Conservation (phyloP, 1,284 basidiomycete species). For the Leccinum ponderosum region DNA sequence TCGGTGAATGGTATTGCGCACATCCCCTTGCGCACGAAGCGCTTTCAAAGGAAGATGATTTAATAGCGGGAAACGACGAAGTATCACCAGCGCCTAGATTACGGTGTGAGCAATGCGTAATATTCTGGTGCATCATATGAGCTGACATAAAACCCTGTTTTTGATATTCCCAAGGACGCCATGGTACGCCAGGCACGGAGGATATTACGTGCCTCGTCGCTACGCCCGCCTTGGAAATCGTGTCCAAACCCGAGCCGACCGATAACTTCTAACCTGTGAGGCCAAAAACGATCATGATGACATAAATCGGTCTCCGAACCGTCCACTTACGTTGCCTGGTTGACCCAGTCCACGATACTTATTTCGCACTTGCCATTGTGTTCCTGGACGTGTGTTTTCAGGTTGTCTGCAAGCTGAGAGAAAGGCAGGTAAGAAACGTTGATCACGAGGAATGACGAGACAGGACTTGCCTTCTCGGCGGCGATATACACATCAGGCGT, state of each 20-base stretch:
- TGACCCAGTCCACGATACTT: constrained; percentile 9
- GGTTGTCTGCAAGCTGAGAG: constrained; percentile 6
- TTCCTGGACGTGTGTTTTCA: constrained; percentile 1
- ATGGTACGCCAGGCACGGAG: constrained; percentile 6
- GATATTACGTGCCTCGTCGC: neutral
- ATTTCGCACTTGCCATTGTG: constrained; percentile 5
- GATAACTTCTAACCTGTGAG: constrained; percentile 3
- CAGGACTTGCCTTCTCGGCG: constrained; percentile 3
- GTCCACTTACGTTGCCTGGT: constrained; percentile 8
- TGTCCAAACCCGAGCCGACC: constrained; percentile 11
- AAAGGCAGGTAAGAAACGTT: neutral
- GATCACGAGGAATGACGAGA: neutral
- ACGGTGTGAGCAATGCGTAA: neutral
- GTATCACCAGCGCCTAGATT: constrained; percentile 1
- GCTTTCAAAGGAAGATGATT: constrained; percentile 6
- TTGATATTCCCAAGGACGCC: constrained; percentile 3
- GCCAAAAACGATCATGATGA: neutral
- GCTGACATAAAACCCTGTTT: constrained; percentile 6
- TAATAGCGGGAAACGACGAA: constrained; percentile 7
- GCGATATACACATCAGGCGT: constrained; percentile 8
- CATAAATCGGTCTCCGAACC: neutral
- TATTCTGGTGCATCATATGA: neutral
- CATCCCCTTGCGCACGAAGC: constrained; percentile 5
- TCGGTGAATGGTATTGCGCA: constrained; percentile 8
- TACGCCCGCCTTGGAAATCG: constrained; percentile 9